A percentile compares a stretch with the other conserved stretches of the same genome.
These are phyloP conservation scores for Sphaceloma murrayae DNA, from an alignment of 2,329 filamentous ascomycete genomes.

Conservation along the genomic window DNA sequence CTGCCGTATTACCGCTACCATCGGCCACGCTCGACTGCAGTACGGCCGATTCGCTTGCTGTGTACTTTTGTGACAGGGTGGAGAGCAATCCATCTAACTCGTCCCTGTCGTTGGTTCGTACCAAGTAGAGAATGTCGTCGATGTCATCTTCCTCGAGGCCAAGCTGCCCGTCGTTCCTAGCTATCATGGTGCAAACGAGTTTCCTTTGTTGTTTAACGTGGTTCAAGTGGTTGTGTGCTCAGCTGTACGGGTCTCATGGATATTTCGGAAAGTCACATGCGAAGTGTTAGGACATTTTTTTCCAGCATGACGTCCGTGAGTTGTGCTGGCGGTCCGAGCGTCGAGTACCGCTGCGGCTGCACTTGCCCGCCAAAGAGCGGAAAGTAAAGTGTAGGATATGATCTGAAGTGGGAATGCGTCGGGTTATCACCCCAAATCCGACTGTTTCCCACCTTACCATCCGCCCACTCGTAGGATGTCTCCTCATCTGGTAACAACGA, in stretches of 20 bases:
- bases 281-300: neutral
- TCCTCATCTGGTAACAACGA: neutral
- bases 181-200: conserved; percentile 5
- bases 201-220: no score
- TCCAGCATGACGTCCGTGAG: conserved; percentile 4
- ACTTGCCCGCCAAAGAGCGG: neutral
- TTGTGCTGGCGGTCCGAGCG: no score
- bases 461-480: no score
- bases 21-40: conserved; percentile 62
- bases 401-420: no score
- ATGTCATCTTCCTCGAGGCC: conserved; percentile 53
- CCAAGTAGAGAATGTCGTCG: conserved; percentile 83
- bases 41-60: conserved; percentile 51
- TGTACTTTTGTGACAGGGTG: conserved; percentile 53
- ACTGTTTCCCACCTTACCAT: no score
- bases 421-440: no score
- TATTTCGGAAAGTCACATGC: conserved; percentile 8
- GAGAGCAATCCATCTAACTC: conserved; percentile 55
- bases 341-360: neutral
- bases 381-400: no score
- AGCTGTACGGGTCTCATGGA: no score
- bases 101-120: conserved; percentile 64
- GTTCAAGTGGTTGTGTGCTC: conserved; percentile 9
- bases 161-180: neutral
- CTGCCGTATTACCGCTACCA: conserved; percentile 62